Evolutionary conservation across 1,284 basidiomycete species (phyloP), one percentile per base, ranked within the genome.

Genomic region (Puccinia coronata): DNA sequence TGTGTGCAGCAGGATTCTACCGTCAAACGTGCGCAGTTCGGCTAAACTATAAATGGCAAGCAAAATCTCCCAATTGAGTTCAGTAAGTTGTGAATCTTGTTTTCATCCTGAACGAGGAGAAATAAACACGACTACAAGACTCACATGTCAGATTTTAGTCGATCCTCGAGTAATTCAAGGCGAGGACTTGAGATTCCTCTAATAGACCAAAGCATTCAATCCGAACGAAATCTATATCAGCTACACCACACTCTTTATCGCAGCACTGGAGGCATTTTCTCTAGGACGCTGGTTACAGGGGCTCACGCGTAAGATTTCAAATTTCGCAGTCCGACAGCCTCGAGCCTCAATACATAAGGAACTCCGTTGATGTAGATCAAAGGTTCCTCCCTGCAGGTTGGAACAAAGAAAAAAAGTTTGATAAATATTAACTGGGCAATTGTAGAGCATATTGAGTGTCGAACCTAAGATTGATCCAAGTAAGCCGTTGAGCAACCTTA

Each of bases 291-390:
- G 25, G 18, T 3, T 0, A 71, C 14, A 71, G 34, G 47, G 43
- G 82, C 82, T 55, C 11, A 84, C 83, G 83, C 83, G 82, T 85
- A 86, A 20, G 84, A 84, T 43, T 85, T 85, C 82, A 87, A 83
- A 80, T 87, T 87, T 28, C 87, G 82, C 2, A 87, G 83, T 31
- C 84, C 85, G 61, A 86, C 83, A 14, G 83, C 83, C 49, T 86
- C 85, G 28, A 86, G 86, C 51, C 88, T 86, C 23, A 89, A 85
- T 47, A 87, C 87, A 84, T 87, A 88, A 0, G 88, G 88, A 14
- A 91, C 90, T 51, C 93, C 94, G 84, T 98, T 97, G 84, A 99
- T 91, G 85, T 96, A 96, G 0, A 98, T 93, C 74, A 99, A 90
- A 0, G 96, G 96, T 86, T 99, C 96, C 82, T 88, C 87, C 1